Evolutionary conservation across 176 grass and related monocot genomes (phyloP), one percentile per base, ranked within the genome.

Genomic region (Carex scoparia): DNA sequence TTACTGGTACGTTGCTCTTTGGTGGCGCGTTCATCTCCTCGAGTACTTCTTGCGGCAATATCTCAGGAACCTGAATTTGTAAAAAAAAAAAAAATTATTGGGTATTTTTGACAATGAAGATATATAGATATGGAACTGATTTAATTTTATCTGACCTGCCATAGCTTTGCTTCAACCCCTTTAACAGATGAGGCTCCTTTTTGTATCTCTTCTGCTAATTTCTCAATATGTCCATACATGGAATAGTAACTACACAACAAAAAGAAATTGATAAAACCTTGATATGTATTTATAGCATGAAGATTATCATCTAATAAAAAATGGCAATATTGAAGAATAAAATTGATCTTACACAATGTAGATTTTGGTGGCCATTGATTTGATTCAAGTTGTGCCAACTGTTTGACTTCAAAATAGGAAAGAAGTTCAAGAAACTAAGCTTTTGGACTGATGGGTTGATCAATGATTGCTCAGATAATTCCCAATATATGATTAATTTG

Each of bases 221-320:
- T 93, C 55, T 92, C 92, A 54, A 93, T 91, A 90, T 98, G 95
- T 19, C 89, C 92, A 84, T 91, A 98, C 75, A 91, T 94, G 40
- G 91, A 93, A 86, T 98, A 94, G 59, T 88, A 93, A 68, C 95
- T 98, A 51, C 78, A 69, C 51, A 79, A 87, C 69, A 61, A 78
- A 54, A 0, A 40, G 8, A 81, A 48, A 64, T 64, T 12, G 10
- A 40, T 28, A 1, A 11, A 63, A 81, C 19, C 37, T 53, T 16
- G 28, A 63, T 65, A 33, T 44, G 2, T 64, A 33, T 44, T 1
- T 64, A 60, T 81, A 62, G 12, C 15, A 30, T 44, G n/a, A 63
- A 63, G 16, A 1, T 42, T 8, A 62, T 33, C 3, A 66, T 35
- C 28, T 12, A 66, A 13, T 37, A 13, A 5, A 77, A 78, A 44